These are phyloP conservation scores for Calonectria hongkongensis DNA, from an alignment of 2,329 filamentous ascomycete species.

Conservation along the genomic window DNA sequence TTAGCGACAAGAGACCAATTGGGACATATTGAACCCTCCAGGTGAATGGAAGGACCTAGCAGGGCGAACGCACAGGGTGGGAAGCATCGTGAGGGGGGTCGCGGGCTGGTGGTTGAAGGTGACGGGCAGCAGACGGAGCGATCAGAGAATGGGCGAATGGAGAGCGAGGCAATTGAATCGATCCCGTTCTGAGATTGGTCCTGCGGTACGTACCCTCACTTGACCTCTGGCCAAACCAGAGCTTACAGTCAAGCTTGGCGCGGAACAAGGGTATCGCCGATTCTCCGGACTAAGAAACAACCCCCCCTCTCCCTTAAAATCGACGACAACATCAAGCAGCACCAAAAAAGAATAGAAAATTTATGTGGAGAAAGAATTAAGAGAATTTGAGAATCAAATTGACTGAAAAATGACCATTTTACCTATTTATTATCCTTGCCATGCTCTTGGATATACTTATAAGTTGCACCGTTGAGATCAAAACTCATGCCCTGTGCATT, in stretches of 20 bases:
- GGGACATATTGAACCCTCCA: not conserved
- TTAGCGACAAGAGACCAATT: conserved; percentile 36
- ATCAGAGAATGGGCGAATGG: conserved; percentile 52
- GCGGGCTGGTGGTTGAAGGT: conserved; percentile 51
- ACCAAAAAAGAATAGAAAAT: not conserved
- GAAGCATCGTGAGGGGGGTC: conserved; percentile 60
- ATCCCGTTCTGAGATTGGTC: conserved; percentile 39
- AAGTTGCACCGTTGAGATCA: conserved; percentile 8
- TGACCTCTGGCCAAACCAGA: not conserved
- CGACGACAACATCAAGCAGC: not conserved
- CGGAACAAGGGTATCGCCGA: conserved; percentile 52
- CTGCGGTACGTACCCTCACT: conserved; percentile 31
- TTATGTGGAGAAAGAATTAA: too few relatives aligned
- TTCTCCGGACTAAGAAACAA: conserved; percentile 33
- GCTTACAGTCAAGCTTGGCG: conserved; percentile 29
- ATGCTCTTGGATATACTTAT: not conserved
- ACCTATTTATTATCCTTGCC: not conserved
- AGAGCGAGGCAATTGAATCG: conserved; percentile 58
- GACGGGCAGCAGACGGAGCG: conserved; percentile 46
- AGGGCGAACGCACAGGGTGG: conserved; percentile 60
- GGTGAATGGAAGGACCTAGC: not conserved
- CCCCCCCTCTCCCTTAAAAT: not conserved
- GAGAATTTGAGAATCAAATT: not conserved
- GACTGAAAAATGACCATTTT: not conserved
- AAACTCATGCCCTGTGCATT: conserved; percentile 25